Evolutionary conservation across 805 yeast species (phyloP), one percentile per base, ranked within the genome.

Genomic region (Candida suzukii): DNA sequence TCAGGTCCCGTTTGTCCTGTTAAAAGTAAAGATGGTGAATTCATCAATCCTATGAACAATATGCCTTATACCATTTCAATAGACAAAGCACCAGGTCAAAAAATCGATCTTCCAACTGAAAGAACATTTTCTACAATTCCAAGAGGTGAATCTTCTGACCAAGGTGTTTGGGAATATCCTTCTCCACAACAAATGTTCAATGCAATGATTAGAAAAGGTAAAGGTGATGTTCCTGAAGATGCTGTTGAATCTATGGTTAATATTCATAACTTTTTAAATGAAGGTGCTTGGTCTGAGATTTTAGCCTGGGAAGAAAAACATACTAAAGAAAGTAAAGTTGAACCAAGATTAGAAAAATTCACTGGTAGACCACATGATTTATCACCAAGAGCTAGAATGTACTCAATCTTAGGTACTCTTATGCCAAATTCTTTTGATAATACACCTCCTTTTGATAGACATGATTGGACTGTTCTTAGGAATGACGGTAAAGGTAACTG

Each of bases 101-200:
- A 73, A 45, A 51, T 86, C 30, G 78, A 75, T 28, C 68, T 93
- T 26, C 88, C 97, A 10, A 86, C 93, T 0, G 86, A 83, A 34
- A 77, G 96, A 51, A 83, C 95, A 2, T 61, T 80, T 30, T 87
- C 96, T 14, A 66, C 87, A 2, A 93, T 93, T 40, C 99, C 99
- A 18, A 74, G 87, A 47, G 98, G 98, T 24, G 75, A 69, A 24
- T 57, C 58, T 13, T 69, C 66, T 2, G 70, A 67, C 10, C 79
- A 78, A 46, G 95, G 95, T 2, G 78, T 81, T 37, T 93, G 99
- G 99, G 99, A 93, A 64, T 93, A 93, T 58, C 99, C 99, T 2
- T 87, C 96, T 2, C 99, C 99, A 1, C 99, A 93, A 64, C 99
- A 93, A 60, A 93, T 93, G 99, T 80, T 88, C 50, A 90, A 91